Evolutionary conservation across 2,329 filamentous ascomycete genomes (phyloP).

Genomic region (Aspergillus viridinutans): DNA sequence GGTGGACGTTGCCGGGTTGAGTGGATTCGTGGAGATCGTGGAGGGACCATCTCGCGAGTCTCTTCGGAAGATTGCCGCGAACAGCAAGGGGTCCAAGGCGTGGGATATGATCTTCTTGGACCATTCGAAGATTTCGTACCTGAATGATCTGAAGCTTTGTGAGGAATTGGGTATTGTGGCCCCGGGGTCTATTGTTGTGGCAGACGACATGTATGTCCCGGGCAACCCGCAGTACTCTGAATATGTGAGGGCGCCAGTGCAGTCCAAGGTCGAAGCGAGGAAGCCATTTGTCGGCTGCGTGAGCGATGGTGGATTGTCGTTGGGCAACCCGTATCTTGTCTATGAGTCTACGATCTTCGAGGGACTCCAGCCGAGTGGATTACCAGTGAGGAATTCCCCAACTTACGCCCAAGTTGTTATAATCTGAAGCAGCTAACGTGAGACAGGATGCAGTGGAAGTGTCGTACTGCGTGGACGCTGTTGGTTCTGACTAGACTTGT

Average conservation of each 20-base stretch:
- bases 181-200: constrained; percentile 43
- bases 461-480: no score
- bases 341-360: no score
- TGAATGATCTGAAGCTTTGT: constrained; percentile 68
- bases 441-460: no score
- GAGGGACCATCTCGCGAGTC: no score
- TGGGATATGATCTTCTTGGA: constrained; percentile 75
- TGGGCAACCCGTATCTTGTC: no score
- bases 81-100: constrained; percentile 60
- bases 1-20: constrained; percentile 68
- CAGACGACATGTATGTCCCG: constrained; percentile 41
- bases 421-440: no score
- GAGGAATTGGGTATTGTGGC: constrained; percentile 61
- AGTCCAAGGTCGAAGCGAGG: constrained; percentile 48
- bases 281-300: no score
- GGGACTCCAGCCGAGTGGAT: no score
- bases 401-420: no score
- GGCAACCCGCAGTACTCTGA: constrained; percentile 47
- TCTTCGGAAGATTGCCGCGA: constrained; percentile 47
- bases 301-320: no score
- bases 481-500: no score
- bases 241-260: constrained; percentile 62
- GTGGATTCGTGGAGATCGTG: constrained; percentile 63
- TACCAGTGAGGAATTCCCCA: no score
- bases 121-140: constrained; percentile 73